Conservation (phyloP, 306 rosid genomes). For the Dryas alaskensis region DNA sequence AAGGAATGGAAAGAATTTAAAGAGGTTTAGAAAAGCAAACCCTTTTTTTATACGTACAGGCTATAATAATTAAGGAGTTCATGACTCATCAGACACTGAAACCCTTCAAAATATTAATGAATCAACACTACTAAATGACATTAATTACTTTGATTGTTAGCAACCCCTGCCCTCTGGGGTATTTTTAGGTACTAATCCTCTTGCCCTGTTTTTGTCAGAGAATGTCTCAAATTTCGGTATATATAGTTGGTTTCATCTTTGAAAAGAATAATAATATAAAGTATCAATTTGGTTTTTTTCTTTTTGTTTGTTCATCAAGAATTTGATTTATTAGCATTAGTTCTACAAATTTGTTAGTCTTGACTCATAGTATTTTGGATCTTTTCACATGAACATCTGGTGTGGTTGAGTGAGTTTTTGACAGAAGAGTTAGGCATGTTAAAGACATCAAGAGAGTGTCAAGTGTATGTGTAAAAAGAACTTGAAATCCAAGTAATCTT, state of each 20-base stretch:
- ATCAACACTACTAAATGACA: conserved; percentile 17
- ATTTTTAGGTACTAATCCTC: conserved; percentile 29
- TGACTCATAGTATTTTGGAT: not conserved
- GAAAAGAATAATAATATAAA: not conserved
- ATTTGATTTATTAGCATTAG: not conserved
- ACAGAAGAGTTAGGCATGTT: conserved; percentile 5
- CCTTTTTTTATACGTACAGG: conserved; percentile 16
- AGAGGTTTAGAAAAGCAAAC: conserved; percentile 14
- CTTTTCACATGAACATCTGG: not conserved
- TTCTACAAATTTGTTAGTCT: not conserved
- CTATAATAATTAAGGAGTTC: conserved; percentile 30
- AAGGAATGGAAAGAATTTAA: conserved; percentile 21
- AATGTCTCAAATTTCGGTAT: conserved; percentile 9
- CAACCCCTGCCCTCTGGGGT: conserved; percentile 21
- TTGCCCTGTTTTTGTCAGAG: not conserved
- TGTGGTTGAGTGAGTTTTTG: conserved; percentile 10
- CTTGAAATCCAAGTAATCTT: too few species aligned
- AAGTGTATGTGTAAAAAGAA: too few species aligned
- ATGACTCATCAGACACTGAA: conserved; percentile 65
- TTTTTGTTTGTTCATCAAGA: not conserved
- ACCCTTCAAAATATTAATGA: conserved; percentile 22
- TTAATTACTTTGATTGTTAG: conserved; percentile 17
- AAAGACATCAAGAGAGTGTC: not conserved
- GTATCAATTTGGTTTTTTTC: not conserved
- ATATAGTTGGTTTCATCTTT: not conserved